Conservation (phyloP, 2,329 filamentous ascomycete species). For the Magnaporthiopsis incrustans region DNA sequence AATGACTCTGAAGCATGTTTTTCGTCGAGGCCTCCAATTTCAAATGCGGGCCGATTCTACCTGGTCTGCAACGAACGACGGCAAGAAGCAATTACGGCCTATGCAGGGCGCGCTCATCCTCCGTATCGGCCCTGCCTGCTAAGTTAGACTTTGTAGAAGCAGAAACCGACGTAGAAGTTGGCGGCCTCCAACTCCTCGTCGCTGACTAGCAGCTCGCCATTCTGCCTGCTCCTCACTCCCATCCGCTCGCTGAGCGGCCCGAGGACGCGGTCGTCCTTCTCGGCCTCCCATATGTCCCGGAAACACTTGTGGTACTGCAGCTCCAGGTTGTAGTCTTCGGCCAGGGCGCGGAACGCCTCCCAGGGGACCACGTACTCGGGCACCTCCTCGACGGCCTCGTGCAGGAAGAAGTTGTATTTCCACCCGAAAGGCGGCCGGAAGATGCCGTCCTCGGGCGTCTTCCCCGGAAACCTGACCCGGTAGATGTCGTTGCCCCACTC, state of each 20-base stretch:
- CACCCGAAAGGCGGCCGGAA: slow-evolving; percentile 94
- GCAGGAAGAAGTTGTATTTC: slow-evolving; percentile 96
- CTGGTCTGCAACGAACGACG: neutral
- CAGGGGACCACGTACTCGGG: slow-evolving; percentile 98
- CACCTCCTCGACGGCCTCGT: slow-evolving; percentile 92
- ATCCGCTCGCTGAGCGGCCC: slow-evolving; percentile 90
- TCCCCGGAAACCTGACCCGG: slow-evolving; percentile 76
- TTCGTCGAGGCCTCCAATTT: neutral
- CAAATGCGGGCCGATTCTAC: neutral
- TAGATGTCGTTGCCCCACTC: slow-evolving; percentile 95
- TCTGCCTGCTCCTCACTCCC: slow-evolving; percentile 71
- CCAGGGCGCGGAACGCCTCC: slow-evolving; percentile 92
- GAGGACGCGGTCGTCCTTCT: slow-evolving; percentile 76
- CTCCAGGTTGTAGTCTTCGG: slow-evolving; percentile 94
- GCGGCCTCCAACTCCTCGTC: slow-evolving; percentile 89
- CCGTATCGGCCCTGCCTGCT: neutral
- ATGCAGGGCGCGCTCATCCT: neutral
- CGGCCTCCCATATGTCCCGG: slow-evolving; percentile 81
- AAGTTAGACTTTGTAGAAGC: slow-evolving; percentile 84
- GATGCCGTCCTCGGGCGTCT: slow-evolving; percentile 75
- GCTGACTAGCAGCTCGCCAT: slow-evolving; percentile 61
- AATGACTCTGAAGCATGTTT: neutral
- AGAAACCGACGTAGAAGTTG: slow-evolving; percentile 87
- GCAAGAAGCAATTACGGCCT: neutral
- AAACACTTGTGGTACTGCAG: slow-evolving; percentile 91